Evolutionary conservation across 805 yeast genomes (phyloP).

Genomic region (Hanseniaspora guilliermondii): DNA sequence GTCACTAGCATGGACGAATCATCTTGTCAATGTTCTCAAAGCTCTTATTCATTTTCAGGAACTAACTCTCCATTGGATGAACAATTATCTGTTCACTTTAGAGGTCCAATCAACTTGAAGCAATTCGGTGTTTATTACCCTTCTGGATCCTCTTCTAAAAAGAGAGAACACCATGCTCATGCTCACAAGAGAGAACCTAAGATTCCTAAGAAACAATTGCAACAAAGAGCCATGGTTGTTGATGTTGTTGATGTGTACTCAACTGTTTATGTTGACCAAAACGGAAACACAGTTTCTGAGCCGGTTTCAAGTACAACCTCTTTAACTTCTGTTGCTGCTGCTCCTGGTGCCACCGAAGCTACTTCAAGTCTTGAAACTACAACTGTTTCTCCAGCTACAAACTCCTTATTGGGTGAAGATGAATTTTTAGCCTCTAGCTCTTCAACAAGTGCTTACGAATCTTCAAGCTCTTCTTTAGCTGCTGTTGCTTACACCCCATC

Average conservation of each 20-base stretch:
- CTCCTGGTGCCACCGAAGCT: conserved; percentile 21
- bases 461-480: conserved; percentile 18
- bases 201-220: conserved; percentile 35
- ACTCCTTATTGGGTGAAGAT: conserved; percentile 1
- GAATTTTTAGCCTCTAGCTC: conserved; percentile 14
- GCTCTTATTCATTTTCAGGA: conserved; percentile 46
- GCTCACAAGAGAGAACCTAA: conserved; percentile 13
- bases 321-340: conserved; percentile 17
- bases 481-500: conserved; percentile 22
- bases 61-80: conserved; percentile 53
- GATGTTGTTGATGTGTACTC: conserved; percentile 62
- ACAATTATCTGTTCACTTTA: conserved; percentile 62
- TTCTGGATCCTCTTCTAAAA: conserved; percentile 33
- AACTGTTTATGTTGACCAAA: conserved; percentile 54
- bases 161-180: conserved; percentile 33
- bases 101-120: conserved; percentile 57
- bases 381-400: conserved; percentile 22
- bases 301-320: conserved; percentile 21
- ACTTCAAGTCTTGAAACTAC: conserved; percentile 17
- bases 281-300: conserved; percentile 31
- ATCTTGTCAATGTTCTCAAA: conserved; percentile 59
- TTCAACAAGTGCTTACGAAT: conserved; percentile 22
- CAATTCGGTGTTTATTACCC: conserved; percentile 83
- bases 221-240: conserved; percentile 50
- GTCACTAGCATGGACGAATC: conserved; percentile 66